Conservation (phyloP, 2,329 filamentous ascomycete species). For the Penicillium fuscoglaucum region DNA sequence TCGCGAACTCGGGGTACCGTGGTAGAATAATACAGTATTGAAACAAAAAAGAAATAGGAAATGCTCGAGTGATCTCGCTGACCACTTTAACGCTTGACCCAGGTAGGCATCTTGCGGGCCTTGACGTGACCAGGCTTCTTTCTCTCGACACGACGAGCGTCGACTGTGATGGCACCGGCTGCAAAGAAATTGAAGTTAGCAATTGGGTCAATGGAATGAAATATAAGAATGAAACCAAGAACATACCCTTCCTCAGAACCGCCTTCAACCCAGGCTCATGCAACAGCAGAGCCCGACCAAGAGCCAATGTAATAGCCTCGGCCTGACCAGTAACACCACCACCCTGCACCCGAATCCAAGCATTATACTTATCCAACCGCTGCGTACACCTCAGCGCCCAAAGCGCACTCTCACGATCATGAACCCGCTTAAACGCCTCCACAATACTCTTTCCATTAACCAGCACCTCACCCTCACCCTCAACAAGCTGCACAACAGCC, state of each 20-base stretch:
- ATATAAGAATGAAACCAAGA: neutral
- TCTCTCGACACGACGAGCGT: conserved; percentile 89
- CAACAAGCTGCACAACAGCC: conserved; percentile 83
- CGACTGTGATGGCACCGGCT: conserved; percentile 92
- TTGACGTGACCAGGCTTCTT: conserved; percentile 97
- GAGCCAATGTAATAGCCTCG: conserved; percentile 85
- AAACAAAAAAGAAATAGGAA: conserved; percentile 26
- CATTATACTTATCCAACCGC: conserved; percentile 92
- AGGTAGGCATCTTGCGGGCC: conserved; percentile 95
- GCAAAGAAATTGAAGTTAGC: conserved; percentile 28
- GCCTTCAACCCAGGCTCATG: conserved; percentile 93
- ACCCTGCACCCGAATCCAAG: conserved; percentile 81
- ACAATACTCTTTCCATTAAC: conserved; percentile 86
- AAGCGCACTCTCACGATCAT: conserved; percentile 90
- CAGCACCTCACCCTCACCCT: conserved; percentile 85
- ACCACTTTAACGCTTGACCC: conserved; percentile 75
- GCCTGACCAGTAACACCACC: conserved; percentile 94
- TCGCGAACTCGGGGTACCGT: conserved; percentile 25
- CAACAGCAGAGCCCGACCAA: conserved; percentile 81
- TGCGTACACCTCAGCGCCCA: conserved; percentile 85
- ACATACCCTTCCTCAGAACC: conserved; percentile 81
- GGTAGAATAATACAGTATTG: conserved; percentile 31
- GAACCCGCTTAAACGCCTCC: conserved; percentile 79
- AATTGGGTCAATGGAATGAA: neutral
- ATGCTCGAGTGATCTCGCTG: conserved; percentile 14